Percentiles rank a stretch among this genome's conserved stretches.
Evolutionary conservation across 306 rosid genomes (phyloP).

Genomic region (Cucurbita moschata): DNA sequence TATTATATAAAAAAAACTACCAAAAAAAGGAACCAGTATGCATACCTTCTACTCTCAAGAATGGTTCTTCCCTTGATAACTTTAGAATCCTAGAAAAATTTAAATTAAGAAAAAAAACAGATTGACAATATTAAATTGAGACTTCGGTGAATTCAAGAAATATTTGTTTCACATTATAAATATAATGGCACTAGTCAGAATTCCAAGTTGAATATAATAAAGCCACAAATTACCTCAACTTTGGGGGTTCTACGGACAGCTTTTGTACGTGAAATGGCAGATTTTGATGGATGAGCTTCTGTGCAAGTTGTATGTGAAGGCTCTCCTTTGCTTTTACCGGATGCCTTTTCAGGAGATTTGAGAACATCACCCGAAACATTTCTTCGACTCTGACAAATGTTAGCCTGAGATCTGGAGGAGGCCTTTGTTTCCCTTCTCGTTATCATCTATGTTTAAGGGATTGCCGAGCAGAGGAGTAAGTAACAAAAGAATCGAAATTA

Average conservation of each 20-base stretch:
- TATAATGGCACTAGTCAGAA: not conserved
- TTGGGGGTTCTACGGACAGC: constrained; percentile 20
- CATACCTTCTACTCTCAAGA: constrained; percentile 35
- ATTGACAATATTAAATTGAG: not conserved
- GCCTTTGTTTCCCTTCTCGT: constrained; percentile 20
- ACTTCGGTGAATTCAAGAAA: not conserved
- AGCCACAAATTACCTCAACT: constrained; percentile 27
- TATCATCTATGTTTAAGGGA: constrained; percentile 13
- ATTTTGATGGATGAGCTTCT: constrained; percentile 19
- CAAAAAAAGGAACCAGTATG: constrained; percentile 5
- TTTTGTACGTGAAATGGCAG: constrained; percentile 8
- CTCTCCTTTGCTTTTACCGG: constrained; percentile 22
- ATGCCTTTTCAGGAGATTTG: not conserved
- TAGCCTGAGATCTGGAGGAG: constrained; percentile 12
- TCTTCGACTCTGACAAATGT: constrained; percentile 14
- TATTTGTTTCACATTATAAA: not conserved
- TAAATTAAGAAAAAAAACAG: not conserved
- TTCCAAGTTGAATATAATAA: not conserved
- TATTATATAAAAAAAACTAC: not conserved
- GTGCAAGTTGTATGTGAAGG: constrained; percentile 13
- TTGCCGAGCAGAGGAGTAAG: not conserved
- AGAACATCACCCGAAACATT: constrained; percentile 9
- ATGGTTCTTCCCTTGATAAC: constrained; percentile 15
- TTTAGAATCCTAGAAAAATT: constrained; percentile 32
- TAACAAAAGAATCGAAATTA: not conserved